A percentile compares a stretch with the other conserved stretches of the same genome.
phyloP scores from a whole-genome alignment of 805 yeast genomes.

The Saccharomyces paradoxus region DNA sequence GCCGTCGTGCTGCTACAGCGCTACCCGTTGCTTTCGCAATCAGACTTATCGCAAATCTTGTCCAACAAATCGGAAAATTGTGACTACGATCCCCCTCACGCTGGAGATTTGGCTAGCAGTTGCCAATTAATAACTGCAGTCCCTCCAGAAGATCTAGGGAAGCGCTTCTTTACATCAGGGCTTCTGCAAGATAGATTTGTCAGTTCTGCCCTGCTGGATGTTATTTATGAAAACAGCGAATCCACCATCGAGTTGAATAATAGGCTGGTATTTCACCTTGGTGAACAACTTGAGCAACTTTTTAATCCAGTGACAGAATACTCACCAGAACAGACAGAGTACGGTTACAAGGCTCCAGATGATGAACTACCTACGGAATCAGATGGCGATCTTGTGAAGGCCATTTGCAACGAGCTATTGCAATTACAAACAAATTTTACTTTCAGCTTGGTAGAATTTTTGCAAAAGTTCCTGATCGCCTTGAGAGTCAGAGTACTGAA shows the following conservation, averaged over 20 bases:
- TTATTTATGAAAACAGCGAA: slow-evolving; percentile 54
- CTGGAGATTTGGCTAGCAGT: slow-evolving; percentile 67
- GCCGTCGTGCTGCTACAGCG: slow-evolving; percentile 69
- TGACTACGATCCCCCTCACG: slow-evolving; percentile 73
- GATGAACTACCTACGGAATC: slow-evolving; percentile 4
- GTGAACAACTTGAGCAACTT: slow-evolving; percentile 78
- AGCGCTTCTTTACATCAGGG: slow-evolving; percentile 48
- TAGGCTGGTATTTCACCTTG: slow-evolving; percentile 63
- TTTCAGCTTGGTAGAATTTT: slow-evolving; percentile 57
- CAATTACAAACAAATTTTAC: slow-evolving; percentile 70
- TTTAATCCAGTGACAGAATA: slow-evolving; percentile 88
- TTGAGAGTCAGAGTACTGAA: slow-evolving; percentile 61
- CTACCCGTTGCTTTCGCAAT: slow-evolving; percentile 45
- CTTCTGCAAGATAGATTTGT: slow-evolving; percentile 42
- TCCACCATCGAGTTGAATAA: slow-evolving; percentile 58
- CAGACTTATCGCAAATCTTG: slow-evolving; percentile 8
- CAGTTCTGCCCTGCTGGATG: slow-evolving; percentile 57
- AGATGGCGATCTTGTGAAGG: slow-evolving; percentile 37
- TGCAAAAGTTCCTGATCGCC: slow-evolving; percentile 75
- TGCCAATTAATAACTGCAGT: slow-evolving; percentile 44
- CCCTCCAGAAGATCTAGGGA: slow-evolving; percentile 52
- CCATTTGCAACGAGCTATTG: slow-evolving; percentile 59
- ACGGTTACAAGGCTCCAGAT: slow-evolving; percentile 56
- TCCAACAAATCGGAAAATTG: slow-evolving; percentile 12
- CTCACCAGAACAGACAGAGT: slow-evolving; percentile 80